phyloP scores from a whole-genome alignment of 768 basidiomycete genomes.

The Cystofilobasidium ferigula region DNA sequence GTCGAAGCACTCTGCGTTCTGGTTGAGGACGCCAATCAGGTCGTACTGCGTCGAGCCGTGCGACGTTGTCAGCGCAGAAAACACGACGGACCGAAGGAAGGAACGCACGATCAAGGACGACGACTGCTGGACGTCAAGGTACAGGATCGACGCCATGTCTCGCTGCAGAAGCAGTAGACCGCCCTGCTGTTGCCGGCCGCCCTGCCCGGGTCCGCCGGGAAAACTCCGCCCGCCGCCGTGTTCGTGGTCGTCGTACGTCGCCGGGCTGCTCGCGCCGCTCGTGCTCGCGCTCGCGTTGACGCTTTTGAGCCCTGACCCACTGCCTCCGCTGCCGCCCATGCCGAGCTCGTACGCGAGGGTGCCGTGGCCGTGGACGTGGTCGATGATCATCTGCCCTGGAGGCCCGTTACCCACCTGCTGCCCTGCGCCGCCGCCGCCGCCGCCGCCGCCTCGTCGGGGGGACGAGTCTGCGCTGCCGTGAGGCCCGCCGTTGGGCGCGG shows the following conservation, averaged over 20 bases:
- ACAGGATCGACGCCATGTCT: background rate
- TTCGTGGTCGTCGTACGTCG: no score
- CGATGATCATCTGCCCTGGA: no score
- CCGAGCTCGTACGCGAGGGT: no score
- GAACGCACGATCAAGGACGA: background rate
- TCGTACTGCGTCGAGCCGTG: background rate
- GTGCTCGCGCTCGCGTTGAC: no score
- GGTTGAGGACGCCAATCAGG: background rate
- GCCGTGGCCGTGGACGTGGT: no score
- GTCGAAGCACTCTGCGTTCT: background rate
- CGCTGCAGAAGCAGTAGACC: background rate
- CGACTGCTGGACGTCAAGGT: background rate
- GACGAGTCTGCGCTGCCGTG: background rate
- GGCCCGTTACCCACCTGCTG: no score
- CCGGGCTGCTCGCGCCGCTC: no score
- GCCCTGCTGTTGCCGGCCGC: background rate
- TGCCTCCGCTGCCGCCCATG: no score
- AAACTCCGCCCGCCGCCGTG: background rate
- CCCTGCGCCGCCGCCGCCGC: background rate
- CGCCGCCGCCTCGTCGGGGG: no score
- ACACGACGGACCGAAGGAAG: background rate
- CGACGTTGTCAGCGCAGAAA: background rate
- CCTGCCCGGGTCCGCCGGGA: background rate
- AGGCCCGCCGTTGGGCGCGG: background rate
- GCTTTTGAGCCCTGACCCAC: no score